These are phyloP conservation scores for Colletotrichum horii DNA, from an alignment of 2,329 filamentous ascomycete genomes.

Conservation along the genomic window DNA sequence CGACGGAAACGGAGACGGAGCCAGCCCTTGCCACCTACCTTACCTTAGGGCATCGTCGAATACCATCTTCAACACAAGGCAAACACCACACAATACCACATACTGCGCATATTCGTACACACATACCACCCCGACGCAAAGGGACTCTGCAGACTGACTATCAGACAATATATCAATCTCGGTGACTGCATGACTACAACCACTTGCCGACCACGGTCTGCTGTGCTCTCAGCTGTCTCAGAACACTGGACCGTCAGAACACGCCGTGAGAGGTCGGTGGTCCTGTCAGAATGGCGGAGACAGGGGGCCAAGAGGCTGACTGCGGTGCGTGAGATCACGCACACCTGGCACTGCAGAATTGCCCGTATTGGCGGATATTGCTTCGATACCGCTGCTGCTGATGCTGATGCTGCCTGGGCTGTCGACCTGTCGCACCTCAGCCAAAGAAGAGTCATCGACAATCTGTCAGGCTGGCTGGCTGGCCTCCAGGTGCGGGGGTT, in stretches of 20 bases:
- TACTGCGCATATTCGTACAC: not conserved
- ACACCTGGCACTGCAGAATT: not conserved
- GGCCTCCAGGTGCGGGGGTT: constrained; percentile 1
- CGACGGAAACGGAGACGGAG: not conserved
- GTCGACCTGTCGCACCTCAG: not conserved
- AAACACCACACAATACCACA: not conserved
- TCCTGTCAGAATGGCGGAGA: not conserved
- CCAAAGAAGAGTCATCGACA: not conserved
- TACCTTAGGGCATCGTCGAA: no score
- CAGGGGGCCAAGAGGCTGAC: constrained; percentile 5
- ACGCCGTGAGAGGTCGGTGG: not conserved
- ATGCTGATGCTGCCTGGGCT: not conserved
- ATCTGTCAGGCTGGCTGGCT: not conserved
- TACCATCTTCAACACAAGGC: not conserved
- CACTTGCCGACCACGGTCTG: not conserved
- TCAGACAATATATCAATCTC: not conserved
- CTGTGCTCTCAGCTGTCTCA: not conserved
- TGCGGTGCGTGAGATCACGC: constrained; percentile 6
- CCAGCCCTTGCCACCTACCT: no score
- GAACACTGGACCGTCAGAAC: not conserved
- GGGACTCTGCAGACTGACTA: not conserved
- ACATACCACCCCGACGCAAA: not conserved
- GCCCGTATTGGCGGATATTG: not conserved
- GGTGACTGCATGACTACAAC: not conserved
- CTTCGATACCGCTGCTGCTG: not conserved